Percentiles rank a stretch among this genome's conserved stretches.
phyloP scores from a whole-genome alignment of 805 yeast genomes.

The Pichia heedii region DNA sequence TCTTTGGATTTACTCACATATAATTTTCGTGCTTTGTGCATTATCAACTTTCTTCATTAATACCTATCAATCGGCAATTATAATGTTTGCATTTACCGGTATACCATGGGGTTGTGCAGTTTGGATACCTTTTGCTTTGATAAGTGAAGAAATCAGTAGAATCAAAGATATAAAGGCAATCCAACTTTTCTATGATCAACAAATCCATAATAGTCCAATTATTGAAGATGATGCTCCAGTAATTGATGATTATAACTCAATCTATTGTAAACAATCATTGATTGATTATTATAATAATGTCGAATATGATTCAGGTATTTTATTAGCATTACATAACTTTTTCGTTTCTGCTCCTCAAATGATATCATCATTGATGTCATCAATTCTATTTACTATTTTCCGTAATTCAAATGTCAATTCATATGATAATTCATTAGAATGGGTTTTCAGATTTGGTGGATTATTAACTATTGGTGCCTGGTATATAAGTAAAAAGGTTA shows the following conservation, averaged over 20 bases:
- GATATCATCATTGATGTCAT: conserved; percentile 39
- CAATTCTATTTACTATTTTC: conserved; percentile 35
- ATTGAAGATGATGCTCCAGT: conserved; percentile 6
- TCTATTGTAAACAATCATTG: conserved; percentile 16
- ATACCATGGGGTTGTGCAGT: conserved; percentile 58
- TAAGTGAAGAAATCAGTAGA: conserved; percentile 47
- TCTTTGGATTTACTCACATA: conserved; percentile 45
- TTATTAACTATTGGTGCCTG: conserved; percentile 40
- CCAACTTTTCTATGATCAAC: conserved; percentile 17
- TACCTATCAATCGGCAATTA: conserved; percentile 34
- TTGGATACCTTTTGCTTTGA: conserved; percentile 60
- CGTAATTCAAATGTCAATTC: conserved; percentile 19
- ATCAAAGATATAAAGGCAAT: conserved; percentile 38
- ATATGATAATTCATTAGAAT: conserved; percentile 38
- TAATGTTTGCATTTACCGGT: conserved; percentile 44
- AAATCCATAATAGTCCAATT: conserved; percentile 1
- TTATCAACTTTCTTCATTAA: conserved; percentile 36
- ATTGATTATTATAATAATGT: conserved; percentile 28
- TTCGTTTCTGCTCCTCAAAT: conserved; percentile 53
- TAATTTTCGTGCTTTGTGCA: conserved; percentile 41
- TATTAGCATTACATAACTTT: conserved; percentile 49
- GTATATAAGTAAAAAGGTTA: conserved; percentile 33
- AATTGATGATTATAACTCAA: conserved; percentile 4
- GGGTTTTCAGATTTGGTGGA: conserved; percentile 54
- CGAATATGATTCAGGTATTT: conserved; percentile 48